phyloP scores from a whole-genome alignment of 2,329 filamentous ascomycete species.

The Leptographium procerum region DNA sequence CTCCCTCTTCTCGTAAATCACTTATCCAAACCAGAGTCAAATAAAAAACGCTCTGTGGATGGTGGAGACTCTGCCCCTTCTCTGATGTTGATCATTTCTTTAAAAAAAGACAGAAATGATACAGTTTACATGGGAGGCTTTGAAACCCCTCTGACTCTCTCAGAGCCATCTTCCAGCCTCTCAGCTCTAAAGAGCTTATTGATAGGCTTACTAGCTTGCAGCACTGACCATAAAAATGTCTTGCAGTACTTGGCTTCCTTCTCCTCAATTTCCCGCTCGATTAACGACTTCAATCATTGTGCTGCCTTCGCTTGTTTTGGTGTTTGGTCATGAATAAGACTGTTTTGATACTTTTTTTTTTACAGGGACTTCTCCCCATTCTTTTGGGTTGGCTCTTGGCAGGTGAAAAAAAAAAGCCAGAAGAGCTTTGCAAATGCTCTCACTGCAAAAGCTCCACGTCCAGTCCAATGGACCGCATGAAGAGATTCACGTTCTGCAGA shows the following conservation, averaged over 20 bases:
- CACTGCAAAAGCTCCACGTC: slow-evolving; percentile 66
- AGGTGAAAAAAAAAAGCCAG: neutral
- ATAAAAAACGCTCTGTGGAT: slow-evolving; percentile 5
- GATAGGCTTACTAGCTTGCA: neutral
- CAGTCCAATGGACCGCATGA: slow-evolving; percentile 97
- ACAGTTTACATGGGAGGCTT: neutral
- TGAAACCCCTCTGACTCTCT: neutral
- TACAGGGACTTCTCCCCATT: neutral
- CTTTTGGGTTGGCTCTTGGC: neutral
- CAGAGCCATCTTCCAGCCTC: too few species aligned
- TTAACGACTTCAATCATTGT: neutral
- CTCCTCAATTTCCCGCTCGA: neutral
- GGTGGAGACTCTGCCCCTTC: neutral
- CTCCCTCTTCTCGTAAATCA: neutral
- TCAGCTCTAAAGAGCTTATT: too few species aligned
- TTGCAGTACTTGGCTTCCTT: neutral
- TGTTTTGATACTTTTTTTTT: neutral
- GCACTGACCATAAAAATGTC: neutral
- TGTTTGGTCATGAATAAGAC: neutral
- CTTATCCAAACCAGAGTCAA: slow-evolving; percentile 3
- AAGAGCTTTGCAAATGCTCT: neutral
- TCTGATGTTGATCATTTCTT: neutral
- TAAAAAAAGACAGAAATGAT: slow-evolving; percentile 6
- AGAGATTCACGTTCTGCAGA: slow-evolving; percentile 87
- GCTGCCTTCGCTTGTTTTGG: neutral